Base-by-base conservation (phyloP, 1,284 basidiomycete species). In the Boletus semigastroideus region DNA sequence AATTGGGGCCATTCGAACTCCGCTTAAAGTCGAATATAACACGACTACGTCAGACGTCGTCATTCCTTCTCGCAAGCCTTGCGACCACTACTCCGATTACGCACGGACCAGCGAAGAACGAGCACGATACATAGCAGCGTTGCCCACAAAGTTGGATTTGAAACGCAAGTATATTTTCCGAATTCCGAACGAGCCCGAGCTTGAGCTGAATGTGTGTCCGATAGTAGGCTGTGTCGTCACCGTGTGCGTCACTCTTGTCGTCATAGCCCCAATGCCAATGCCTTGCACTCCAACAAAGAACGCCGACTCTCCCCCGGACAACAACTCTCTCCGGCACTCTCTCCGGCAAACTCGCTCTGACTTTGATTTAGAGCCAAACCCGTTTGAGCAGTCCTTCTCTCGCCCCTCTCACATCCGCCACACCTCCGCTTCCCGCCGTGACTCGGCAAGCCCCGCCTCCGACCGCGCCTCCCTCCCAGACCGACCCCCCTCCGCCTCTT, bases 301-400 rank as follows among this genome's bases (percentile, higher is more conserved):
- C 16, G 47, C 49, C 46, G 63, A 70, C 17, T 55, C 65, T 3
- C 64, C 58, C 46, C 54, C 59, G 45, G 57, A 31, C 5, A 59
- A 52, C 16, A 59, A 52, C 16, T 59, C 59, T 0, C 63, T 43
- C 6, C 69, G 62, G 37, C 62, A 67, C 1, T 37, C 58, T 14
- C 51, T 58, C n/a, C 64, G 66, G 48, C 76, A 77, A 59, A 79
- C 76, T 25, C 79, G 83, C 60, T 78, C 77, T 41, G 86, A 85
- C 66, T 87, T 90, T 68, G 85, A 89, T 68, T 83, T 93, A 53
- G 95, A 98, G 69, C 92, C 92, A 14, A 98, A 98, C 68, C 95
- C 95, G 0, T 98, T 98, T 66, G 95, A 98, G 68, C 90, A 94
- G 72, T 95, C 92, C 47, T 98, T 98, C 19, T 74, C 81, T 36